Evolutionary conservation across 2,329 filamentous ascomycete species (phyloP).

Genomic region (Passalora sequoiae): DNA sequence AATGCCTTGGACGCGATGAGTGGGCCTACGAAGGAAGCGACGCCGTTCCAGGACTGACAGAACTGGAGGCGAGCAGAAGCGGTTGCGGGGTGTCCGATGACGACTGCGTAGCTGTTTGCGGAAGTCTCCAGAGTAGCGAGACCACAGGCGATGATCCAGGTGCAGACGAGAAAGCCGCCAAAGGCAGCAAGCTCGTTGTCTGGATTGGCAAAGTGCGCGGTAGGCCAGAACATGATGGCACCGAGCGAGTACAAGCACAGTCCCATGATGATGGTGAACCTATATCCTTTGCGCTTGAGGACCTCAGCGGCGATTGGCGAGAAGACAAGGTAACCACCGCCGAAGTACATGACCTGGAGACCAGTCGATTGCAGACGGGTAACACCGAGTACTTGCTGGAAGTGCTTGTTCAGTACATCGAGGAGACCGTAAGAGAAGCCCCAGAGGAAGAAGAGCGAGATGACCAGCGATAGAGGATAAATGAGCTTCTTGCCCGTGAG

Average conservation of each 20-base stretch:
- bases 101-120: conserved; percentile 38
- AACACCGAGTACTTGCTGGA: conserved; percentile 34
- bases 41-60: conserved; percentile 38
- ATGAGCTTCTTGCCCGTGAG: conserved; percentile 45
- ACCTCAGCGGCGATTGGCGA: conserved; percentile 41
- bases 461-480: conserved; percentile 46
- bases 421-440: conserved; percentile 35
- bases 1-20: conserved; percentile 38
- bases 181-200: conserved; percentile 32
- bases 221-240: conserved; percentile 38
- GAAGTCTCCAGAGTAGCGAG: conserved; percentile 38
- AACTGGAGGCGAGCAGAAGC: conserved; percentile 37
- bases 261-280: conserved; percentile 42
- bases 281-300: conserved; percentile 43
- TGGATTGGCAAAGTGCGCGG: conserved; percentile 32
- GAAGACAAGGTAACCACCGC: conserved; percentile 41
- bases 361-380: conserved; percentile 40
- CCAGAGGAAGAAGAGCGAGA: conserved; percentile 45
- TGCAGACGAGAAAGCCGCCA: conserved; percentile 37
- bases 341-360: conserved; percentile 41
- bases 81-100: conserved; percentile 35
- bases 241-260: conserved; percentile 35
- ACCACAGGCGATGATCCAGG: conserved; percentile 38
- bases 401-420: conserved; percentile 36
- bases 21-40: conserved; percentile 39